Conservation (phyloP, 257 asterid genomes). For the Fraxinus cuspidata region DNA sequence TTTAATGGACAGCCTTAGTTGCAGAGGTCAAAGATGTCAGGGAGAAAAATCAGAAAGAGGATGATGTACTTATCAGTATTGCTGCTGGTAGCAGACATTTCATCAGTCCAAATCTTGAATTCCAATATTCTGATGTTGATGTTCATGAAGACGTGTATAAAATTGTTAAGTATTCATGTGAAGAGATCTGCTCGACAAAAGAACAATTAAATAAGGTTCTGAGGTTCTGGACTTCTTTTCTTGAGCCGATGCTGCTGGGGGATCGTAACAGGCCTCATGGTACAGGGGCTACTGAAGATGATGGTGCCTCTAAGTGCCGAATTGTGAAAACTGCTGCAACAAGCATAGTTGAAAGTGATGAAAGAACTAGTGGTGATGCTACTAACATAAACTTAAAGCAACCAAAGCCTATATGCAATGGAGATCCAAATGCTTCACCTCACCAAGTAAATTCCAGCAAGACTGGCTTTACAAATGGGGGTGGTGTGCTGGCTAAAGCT, state of each 20-base stretch:
- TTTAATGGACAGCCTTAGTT: constrained; percentile 67
- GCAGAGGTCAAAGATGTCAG: constrained; percentile 85
- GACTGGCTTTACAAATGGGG: constrained; percentile 50
- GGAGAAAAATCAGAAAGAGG: constrained; percentile 84
- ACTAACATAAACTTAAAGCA: constrained; percentile 48
- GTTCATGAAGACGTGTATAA: constrained; percentile 83
- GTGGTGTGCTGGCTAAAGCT: constrained; percentile 45
- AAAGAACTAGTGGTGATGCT: constrained; percentile 56
- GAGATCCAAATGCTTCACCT: constrained; percentile 55
- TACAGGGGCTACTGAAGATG: constrained; percentile 55
- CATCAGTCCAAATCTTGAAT: constrained; percentile 69
- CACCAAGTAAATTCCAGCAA: constrained; percentile 39
- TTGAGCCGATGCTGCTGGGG: constrained; percentile 87
- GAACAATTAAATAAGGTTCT: constrained; percentile 80
- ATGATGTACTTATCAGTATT: constrained; percentile 66
- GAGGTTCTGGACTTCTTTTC: constrained; percentile 84
- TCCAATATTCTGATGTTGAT: constrained; percentile 68
- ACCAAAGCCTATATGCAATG: constrained; percentile 53
- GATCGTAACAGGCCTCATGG: constrained; percentile 54
- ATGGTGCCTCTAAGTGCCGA: constrained; percentile 42
- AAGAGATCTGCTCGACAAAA: constrained; percentile 93
- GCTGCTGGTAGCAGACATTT: constrained; percentile 86
- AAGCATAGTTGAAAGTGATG: constrained; percentile 56
- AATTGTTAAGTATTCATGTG: constrained; percentile 84
- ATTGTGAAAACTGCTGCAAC: constrained; percentile 38